These are phyloP conservation scores for Trametes polyzona DNA, from an alignment of 1,284 basidiomycete species.

Conservation along the genomic window DNA sequence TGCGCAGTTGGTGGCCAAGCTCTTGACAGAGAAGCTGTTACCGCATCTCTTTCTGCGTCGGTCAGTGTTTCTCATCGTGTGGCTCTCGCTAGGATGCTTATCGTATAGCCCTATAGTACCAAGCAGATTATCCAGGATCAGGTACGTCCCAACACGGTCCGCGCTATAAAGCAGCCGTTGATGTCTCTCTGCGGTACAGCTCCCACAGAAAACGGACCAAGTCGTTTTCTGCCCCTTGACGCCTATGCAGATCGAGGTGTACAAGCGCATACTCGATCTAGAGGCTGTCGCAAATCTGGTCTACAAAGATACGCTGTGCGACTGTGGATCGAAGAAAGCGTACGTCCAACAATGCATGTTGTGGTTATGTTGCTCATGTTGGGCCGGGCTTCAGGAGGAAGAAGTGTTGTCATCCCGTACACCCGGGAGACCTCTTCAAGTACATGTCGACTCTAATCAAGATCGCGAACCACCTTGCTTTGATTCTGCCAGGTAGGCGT, in stretches of 20 bases:
- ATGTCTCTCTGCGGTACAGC: conserved; percentile 41
- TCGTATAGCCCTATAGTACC: conserved; percentile 50
- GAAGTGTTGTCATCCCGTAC: conserved; percentile 66
- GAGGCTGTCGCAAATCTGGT: conserved; percentile 68
- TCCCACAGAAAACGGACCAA: conserved; percentile 82
- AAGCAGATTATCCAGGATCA: conserved; percentile 81
- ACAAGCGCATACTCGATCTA: conserved; percentile 68
- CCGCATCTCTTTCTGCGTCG: conserved; percentile 80
- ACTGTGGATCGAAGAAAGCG: conserved; percentile 66
- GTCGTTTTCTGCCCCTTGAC: conserved; percentile 91
- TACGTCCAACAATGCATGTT: conserved; percentile 34
- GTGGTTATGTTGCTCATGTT: not conserved
- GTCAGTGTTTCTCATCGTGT: conserved; percentile 37
- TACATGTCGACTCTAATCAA: conserved; percentile 82
- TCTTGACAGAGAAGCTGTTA: conserved; percentile 68
- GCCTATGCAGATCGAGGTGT: conserved; percentile 64
- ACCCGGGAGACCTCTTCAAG: conserved; percentile 66
- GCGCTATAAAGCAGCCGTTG: not conserved
- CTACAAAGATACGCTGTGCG: conserved; percentile 68
- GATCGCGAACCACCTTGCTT: conserved; percentile 81
- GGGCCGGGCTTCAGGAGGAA: conserved; percentile 50
- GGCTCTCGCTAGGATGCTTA: too few relatives aligned
- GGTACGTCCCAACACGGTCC: conserved; percentile 38
- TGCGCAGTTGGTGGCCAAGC: conserved; percentile 54
- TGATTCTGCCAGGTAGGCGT: conserved; percentile 73